Percentiles rank a stretch among this genome's conserved stretches.
Evolutionary conservation across 148 eudicot species (phyloP).

Genomic region (Simmondsia chinensis): DNA sequence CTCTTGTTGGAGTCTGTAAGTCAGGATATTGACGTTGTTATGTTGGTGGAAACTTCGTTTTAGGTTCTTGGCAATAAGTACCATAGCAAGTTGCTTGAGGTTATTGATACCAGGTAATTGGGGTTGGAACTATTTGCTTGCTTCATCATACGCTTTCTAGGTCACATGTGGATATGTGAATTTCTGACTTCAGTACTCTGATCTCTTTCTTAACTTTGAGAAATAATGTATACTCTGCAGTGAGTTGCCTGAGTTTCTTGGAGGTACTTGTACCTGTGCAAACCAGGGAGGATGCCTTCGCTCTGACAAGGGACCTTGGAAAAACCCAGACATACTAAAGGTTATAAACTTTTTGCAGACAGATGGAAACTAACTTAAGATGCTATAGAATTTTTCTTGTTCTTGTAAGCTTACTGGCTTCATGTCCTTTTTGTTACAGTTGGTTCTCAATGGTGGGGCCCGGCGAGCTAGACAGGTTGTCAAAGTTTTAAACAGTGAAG

Average conservation of each 20-base stretch:
- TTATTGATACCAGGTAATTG: conserved; percentile 74
- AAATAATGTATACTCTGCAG: no score
- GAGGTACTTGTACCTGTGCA: conserved; percentile 82
- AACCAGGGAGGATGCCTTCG: conserved; percentile 79
- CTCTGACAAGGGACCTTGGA: conserved; percentile 97
- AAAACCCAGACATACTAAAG: conserved; percentile 75
- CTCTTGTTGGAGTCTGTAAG: background rate
- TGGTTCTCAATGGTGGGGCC: conserved; percentile 80
- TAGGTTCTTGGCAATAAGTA: conserved; percentile 93
- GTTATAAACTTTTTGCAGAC: conserved; percentile 21
- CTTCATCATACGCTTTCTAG: background rate
- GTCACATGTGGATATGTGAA: no score
- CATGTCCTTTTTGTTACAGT: conserved; percentile 31
- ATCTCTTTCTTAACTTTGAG: no score
- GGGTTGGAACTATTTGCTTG: background rate
- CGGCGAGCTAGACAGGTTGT: conserved; percentile 79
- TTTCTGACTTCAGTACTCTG: no score
- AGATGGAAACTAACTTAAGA: no score
- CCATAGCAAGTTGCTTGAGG: conserved; percentile 81
- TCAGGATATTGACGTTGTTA: no score
- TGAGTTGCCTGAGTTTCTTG: conserved; percentile 90
- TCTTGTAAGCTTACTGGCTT: no score
- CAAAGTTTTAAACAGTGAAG: conserved; percentile 80
- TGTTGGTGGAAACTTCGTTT: conserved; percentile 1
- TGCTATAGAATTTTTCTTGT: background rate